Base-by-base conservation (phyloP, 805 yeast genomes). In the Saccharomycopsis malanga region DNA sequence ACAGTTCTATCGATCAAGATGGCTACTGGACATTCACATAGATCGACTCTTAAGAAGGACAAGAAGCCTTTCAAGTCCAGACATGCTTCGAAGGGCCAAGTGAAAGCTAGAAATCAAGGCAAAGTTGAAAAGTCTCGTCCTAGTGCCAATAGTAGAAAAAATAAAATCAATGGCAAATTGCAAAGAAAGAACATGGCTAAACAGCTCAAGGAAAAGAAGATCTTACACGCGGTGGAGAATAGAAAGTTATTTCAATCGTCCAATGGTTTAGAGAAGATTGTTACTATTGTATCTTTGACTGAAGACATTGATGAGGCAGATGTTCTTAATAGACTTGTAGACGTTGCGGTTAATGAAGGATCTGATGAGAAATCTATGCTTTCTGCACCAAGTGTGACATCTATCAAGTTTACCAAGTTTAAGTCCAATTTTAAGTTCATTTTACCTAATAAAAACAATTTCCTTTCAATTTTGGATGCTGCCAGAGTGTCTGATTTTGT, bases 11-110 rank as follows among this genome's bases (percentile, higher is more conserved):
- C n/a, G n/a, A n/a, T n/a, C n/a, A n/a, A n/a, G n/a, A 27, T 27
- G 30, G 30, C 32, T 36, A 24, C 43, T 18, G 47, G 40, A 30
- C 84, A 82, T 63, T 77, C 87, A 5, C 98, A 93, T 62, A 76
- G 98, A 61, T 73, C 91, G 10, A 79, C 95, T 3, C 67, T 86
- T 39, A 91, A 87, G 65, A 81, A 81, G 60, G 80, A 80, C 41
- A 95, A 91, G 59, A 93, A 93, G 68, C 75, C 89, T 7, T 94
- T 87, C 73, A 94, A 93, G 62, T 77, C 95, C 2, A 84, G 81
- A 61, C 98, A 93, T 70, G 77, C 96, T 18, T 77, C 95, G 12
- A 93, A 93, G 61, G 84, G 96, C 51, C 77, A 88, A 30, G 64
- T 91, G 58, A 94, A 88, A 61, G 85, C 87, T 54, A 71, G 77